phyloP scores from a whole-genome alignment of 208 protist genomes.

The Leishmania braziliensis region DNA sequence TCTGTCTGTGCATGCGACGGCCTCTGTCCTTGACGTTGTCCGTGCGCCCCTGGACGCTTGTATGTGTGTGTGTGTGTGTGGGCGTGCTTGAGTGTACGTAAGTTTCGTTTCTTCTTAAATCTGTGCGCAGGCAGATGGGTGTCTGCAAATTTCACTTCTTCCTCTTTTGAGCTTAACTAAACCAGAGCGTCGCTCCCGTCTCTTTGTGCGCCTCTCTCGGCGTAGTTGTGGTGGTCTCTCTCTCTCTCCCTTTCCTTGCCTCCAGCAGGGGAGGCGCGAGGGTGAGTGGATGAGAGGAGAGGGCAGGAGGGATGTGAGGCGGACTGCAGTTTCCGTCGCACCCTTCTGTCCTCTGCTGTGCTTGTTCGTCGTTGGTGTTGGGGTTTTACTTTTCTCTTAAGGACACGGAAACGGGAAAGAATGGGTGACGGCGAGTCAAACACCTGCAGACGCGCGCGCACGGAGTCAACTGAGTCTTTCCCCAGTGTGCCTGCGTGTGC shows the following conservation, averaged over 20 bases:
- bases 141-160: not conserved
- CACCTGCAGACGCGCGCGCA: not conserved
- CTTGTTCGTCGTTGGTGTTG: not conserved
- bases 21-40: too few species aligned
- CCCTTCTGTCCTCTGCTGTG: not conserved
- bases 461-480: not conserved
- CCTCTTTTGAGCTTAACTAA: not conserved
- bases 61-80: conserved; percentile 3
- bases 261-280: not conserved
- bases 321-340: not conserved
- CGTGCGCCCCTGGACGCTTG: not conserved
- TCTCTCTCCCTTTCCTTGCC: too few species aligned
- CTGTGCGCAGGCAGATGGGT: not conserved
- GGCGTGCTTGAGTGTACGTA: not conserved
- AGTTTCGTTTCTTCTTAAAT: too few species aligned
- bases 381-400: not conserved
- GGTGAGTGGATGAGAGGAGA: not conserved
- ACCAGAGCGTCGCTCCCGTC: not conserved
- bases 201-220: not conserved
- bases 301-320: not conserved
- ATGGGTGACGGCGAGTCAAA: not conserved
- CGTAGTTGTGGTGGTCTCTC: not conserved
- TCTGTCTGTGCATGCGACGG: not conserved
- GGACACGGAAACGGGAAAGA: not conserved
- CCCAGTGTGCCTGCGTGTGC: not conserved